These are phyloP conservation scores for Cinnamomum micranthum DNA, from an alignment of 164 flowering plant genomes.

Conservation along the genomic window DNA sequence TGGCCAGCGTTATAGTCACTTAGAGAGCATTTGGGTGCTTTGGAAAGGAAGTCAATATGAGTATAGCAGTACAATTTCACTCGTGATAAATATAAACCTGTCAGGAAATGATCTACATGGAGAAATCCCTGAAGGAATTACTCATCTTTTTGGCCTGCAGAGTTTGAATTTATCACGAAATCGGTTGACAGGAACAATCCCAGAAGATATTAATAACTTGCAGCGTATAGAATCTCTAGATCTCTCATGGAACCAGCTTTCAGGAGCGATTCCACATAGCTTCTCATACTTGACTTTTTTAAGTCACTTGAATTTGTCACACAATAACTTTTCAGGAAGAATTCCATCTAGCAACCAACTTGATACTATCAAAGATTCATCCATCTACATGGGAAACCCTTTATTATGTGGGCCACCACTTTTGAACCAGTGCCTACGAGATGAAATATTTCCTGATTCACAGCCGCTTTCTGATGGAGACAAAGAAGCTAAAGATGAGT, in stretches of 20 bases:
- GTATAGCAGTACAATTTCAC: not conserved
- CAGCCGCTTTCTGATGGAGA: not conserved
- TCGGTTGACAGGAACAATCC: not conserved
- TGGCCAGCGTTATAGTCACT: no score
- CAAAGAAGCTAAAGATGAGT: not conserved
- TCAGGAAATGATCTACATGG: conserved; percentile 3
- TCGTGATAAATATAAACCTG: conserved; percentile 1
- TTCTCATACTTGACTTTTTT: not conserved
- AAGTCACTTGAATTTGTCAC: not conserved
- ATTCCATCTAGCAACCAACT: conserved; percentile 1
- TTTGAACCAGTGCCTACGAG: not conserved
- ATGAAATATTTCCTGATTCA: not conserved
- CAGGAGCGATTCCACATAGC: not conserved
- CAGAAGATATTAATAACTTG: not conserved
- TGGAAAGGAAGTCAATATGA: no score
- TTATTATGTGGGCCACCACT: conserved; percentile 3
- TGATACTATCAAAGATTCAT: not conserved
- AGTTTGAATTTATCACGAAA: not conserved
- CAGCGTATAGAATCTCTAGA: not conserved
- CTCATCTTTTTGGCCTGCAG: not conserved
- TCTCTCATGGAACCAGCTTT: conserved; percentile 1
- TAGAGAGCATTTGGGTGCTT: not conserved
- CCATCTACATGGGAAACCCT: not conserved
- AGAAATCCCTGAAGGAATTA: conserved; percentile 1
- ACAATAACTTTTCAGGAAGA: conserved; percentile 9